Evolutionary conservation across 768 basidiomycete genomes (phyloP).

Genomic region (Psilocybe cyanescens): DNA sequence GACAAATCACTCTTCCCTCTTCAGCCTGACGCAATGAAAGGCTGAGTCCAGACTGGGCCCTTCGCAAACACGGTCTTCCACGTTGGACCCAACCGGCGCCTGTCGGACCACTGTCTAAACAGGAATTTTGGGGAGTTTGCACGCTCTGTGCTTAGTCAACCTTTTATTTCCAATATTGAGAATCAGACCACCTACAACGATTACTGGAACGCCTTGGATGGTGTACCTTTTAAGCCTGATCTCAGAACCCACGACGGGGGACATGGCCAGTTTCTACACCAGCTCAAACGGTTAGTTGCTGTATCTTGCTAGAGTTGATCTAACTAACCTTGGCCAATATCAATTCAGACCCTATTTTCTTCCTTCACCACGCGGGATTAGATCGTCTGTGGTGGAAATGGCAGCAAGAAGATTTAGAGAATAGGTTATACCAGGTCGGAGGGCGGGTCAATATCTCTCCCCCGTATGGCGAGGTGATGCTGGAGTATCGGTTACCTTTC

Average conservation of each 20-base stretch:
- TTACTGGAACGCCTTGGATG: slow-evolving; percentile 38
- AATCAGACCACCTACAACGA: slow-evolving; percentile 29
- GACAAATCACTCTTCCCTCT: slow-evolving; percentile 14
- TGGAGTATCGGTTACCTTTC: background rate
- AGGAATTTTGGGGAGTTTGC: slow-evolving; percentile 28
- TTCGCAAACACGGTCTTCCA: slow-evolving; percentile 33
- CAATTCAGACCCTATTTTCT: slow-evolving; percentile 29
- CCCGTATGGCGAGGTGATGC: background rate
- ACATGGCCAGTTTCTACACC: slow-evolving; percentile 34
- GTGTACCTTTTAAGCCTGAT: slow-evolving; percentile 27
- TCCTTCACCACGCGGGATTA: slow-evolving; percentile 40
- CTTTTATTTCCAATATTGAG: slow-evolving; percentile 20
- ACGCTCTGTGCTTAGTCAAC: slow-evolving; percentile 17
- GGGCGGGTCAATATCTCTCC: background rate
- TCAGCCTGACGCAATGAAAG: slow-evolving; percentile 13
- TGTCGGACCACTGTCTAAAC: slow-evolving; percentile 34
- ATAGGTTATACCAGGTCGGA: background rate
- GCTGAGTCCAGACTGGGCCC: slow-evolving; percentile 34
- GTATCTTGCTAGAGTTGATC: background rate
- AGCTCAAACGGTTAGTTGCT: slow-evolving; percentile 37
- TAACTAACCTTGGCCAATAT: background rate
- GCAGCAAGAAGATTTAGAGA: background rate
- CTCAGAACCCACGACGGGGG: slow-evolving; percentile 36
- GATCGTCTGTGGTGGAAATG: slow-evolving; percentile 34
- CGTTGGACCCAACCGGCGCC: slow-evolving; percentile 35